These are phyloP conservation scores for Phaseolus lunatus DNA, from an alignment of 306 rosid species.

Conservation along the genomic window DNA sequence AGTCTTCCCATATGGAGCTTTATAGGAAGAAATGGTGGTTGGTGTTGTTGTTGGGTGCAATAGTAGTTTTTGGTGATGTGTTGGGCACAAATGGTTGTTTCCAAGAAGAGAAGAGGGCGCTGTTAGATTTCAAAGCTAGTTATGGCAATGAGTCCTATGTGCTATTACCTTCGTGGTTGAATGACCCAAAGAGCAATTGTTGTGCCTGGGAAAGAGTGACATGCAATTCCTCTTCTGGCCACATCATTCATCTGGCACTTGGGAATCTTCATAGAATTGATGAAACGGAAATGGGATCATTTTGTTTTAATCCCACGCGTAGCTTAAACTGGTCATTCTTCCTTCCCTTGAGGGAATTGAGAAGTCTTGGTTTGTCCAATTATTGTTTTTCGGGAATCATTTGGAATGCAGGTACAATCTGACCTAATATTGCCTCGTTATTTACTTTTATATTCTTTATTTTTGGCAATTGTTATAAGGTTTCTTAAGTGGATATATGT, in stretches of 20 bases:
- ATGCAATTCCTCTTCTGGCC: background rate
- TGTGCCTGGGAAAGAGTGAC: conserved; percentile 12
- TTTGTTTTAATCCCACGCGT: background rate
- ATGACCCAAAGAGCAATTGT: conserved; percentile 6
- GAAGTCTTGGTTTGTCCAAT: background rate
- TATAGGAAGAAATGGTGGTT: background rate
- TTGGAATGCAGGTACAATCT: background rate
- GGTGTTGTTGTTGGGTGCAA: background rate
- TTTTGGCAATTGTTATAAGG: background rate
- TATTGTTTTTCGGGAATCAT: background rate
- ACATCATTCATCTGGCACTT: background rate
- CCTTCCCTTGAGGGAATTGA: background rate
- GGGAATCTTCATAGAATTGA: background rate
- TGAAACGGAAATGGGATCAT: background rate
- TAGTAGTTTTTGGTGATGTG: background rate
- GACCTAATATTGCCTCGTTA: background rate
- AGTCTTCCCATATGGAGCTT: background rate
- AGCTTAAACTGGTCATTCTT: conserved; percentile 14
- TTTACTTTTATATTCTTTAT: background rate
- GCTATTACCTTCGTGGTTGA: background rate
- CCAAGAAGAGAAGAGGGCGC: background rate
- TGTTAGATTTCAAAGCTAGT: conserved; percentile 15
- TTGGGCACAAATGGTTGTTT: conserved; percentile 3
- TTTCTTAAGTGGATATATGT: too few relatives aligned
- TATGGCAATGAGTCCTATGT: background rate